Evolutionary conservation across 2,329 filamentous ascomycete species (phyloP), one percentile per base, ranked within the genome.

Genomic region (Dactylellina drechsleri): DNA sequence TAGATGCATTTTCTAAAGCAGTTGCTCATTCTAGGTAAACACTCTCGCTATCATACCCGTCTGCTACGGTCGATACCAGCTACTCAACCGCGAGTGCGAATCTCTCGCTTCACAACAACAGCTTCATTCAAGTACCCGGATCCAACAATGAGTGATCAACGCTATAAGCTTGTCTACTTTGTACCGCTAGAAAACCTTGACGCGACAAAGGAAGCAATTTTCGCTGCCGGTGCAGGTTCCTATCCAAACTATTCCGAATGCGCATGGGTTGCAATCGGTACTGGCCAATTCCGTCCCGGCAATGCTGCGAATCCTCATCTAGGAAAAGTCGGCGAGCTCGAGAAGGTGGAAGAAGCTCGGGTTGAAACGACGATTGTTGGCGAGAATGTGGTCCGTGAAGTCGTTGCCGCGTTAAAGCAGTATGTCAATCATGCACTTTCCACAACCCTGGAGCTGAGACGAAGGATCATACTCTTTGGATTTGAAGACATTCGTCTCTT

Each of bases 241-340:
- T 79, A 77, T 20, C 77, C 79, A 3, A 84, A 84, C 77, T 88
- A 88, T 79, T 86, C 85, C 23, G 85, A 88, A 77, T 85, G 83
- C 79, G 85, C 84, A 80, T 89, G 83, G 83, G 82, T 82, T 1
- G 81, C 82, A 0, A 76, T 81, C 2, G 90, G 90, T 3, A 87
- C 83, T 0, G 89, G 88, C 0, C 89, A 91, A 79, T 92, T 91
- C 80, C 85, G 87, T 0, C 89, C 89, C 0, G 87, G 87, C 0
- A 84, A 84, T 65, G 80, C 83, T 0, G 88, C 90, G 0, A 89
- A 88, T 56, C 90, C 90, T 2, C 82, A 87, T 78, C 87, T 91
- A 76, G 90, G 90, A 0, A 81, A 82, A 8, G 82, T 84, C 0
- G 88, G 88, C 0, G 80, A 83, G 28, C 78, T 91, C 0, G 88